A percentile compares a stretch with the other conserved stretches of the same genome.
Conservation (phyloP, 2,329 filamentous ascomycete genomes). For the Epicoccum nigrum region DNA sequence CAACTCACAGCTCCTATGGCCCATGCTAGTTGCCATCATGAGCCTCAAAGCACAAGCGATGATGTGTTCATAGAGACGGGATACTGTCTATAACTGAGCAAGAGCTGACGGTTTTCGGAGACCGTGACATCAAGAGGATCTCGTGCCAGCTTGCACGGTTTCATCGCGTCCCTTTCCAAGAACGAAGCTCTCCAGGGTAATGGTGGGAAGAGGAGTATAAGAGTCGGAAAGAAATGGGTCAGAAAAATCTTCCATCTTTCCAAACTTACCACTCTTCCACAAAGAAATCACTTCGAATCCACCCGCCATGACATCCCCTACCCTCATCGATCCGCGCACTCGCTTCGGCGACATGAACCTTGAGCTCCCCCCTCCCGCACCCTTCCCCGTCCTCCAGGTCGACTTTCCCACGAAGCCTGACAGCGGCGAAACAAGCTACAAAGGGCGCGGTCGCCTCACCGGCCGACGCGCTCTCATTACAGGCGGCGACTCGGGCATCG, state of each 20-base stretch:
- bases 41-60: background rate
- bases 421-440: conserved; percentile 13
- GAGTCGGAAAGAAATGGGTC: background rate
- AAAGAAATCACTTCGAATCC: background rate
- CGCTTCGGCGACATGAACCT: background rate
- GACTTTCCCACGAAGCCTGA: background rate
- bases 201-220: background rate
- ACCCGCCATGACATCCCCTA: background rate
- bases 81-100: background rate
- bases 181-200: background rate
- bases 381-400: background rate
- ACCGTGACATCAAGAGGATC: background rate
- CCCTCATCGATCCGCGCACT: background rate
- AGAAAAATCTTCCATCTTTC: background rate
- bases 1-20: background rate
- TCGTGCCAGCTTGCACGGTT: no score
- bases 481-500: conserved; percentile 78
- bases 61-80: background rate
- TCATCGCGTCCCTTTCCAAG: no score
- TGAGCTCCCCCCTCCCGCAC: background rate
- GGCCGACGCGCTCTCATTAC: conserved; percentile 65
- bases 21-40: background rate
- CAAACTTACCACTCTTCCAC: background rate
- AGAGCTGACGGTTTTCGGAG: background rate
- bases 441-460: conserved; percentile 28